Conservation (phyloP, 2,329 filamentous ascomycete species). For the Ilyonectria sp. region DNA sequence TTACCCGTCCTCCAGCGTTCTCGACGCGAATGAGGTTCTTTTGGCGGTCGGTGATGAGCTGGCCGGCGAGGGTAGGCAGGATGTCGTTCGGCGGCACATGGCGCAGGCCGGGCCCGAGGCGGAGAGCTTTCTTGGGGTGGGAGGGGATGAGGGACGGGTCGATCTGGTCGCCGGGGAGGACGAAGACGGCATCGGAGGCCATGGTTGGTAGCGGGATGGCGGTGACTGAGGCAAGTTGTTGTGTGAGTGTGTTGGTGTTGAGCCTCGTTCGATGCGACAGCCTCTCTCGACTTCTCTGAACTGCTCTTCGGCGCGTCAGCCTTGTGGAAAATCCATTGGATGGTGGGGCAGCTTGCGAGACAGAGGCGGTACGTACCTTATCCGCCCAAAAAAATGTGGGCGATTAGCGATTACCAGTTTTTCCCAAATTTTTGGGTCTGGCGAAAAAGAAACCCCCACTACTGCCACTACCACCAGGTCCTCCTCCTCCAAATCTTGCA, state of each 20-base stretch:
- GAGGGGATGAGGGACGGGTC: conserved; percentile 77
- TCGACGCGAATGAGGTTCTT: conserved; percentile 88
- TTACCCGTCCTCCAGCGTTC: conserved; percentile 77
- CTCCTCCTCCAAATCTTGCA: conserved; percentile 37
- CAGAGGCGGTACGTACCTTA: conserved; percentile 37
- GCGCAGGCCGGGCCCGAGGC: conserved; percentile 86
- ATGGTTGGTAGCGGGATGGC: conserved; percentile 56
- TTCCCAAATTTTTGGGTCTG: conserved; percentile 40
- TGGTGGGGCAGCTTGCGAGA: conserved; percentile 30
- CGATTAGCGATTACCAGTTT: conserved; percentile 47
- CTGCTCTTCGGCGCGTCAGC: conserved; percentile 11
- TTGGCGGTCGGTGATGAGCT: conserved; percentile 76
- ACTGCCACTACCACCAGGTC: conserved; percentile 37
- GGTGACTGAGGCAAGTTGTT: background rate
- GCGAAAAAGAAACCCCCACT: conserved; percentile 48
- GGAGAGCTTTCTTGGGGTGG: conserved; percentile 78
- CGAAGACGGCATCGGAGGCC: conserved; percentile 71
- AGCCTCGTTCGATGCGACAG: conserved; percentile 35
- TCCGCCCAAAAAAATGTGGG: conserved; percentile 39
- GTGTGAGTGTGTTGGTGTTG: conserved; percentile 12
- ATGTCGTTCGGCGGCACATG: conserved; percentile 85
- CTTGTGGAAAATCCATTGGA: conserved; percentile 27
- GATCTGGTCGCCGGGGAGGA: conserved; percentile 87
- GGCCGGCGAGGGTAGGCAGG: conserved; percentile 76
- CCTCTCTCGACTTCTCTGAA: conserved; percentile 3